Evolutionary conservation across 2,329 filamentous ascomycete genomes (phyloP).

Genomic region (Epichloe baconii): DNA sequence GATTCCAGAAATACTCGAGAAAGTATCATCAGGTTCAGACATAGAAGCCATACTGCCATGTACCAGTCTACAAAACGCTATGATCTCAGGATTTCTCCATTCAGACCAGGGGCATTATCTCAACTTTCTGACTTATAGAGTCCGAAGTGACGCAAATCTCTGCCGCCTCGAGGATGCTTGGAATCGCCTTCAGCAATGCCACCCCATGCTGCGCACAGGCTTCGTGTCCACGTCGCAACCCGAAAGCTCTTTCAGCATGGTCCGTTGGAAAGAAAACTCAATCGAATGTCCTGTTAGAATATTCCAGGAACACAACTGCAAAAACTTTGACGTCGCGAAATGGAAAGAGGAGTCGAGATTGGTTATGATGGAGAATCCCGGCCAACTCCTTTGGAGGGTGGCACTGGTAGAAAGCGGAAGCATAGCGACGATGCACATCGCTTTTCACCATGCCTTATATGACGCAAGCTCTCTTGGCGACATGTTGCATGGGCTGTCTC

Average conservation of each 20-base stretch:
- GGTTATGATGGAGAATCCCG: slow-evolving; percentile 28
- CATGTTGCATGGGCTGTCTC: slow-evolving; percentile 47
- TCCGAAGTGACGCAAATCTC: slow-evolving; percentile 28
- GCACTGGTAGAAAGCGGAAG: slow-evolving; percentile 26
- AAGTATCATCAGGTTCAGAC: slow-evolving; percentile 9
- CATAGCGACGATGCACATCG: slow-evolving; percentile 26
- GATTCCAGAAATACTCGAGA: slow-evolving; percentile 14
- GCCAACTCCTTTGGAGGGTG: slow-evolving; percentile 51
- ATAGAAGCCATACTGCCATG: slow-evolving; percentile 59
- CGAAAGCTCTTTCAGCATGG: slow-evolving; percentile 58
- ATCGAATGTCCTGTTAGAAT: slow-evolving; percentile 7
- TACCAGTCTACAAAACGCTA: slow-evolving; percentile 66
- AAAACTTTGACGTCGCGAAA: slow-evolving; percentile 3
- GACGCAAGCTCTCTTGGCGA: slow-evolving; percentile 62
- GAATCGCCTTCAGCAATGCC: slow-evolving; percentile 34
- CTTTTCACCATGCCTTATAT: slow-evolving; percentile 71
- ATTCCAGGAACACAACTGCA: background rate
- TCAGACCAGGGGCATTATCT: slow-evolving; percentile 60
- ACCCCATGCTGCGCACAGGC: slow-evolving; percentile 65
- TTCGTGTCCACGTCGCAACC: slow-evolving; percentile 51
- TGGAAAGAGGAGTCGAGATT: slow-evolving; percentile 25
- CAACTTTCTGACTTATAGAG: slow-evolving; percentile 50
- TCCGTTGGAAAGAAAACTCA: slow-evolving; percentile 36
- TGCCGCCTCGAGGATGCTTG: slow-evolving; percentile 43
- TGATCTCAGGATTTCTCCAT: slow-evolving; percentile 61